Evolutionary conservation across 1,284 basidiomycete genomes (phyloP), one percentile per base, ranked within the genome.

Genomic region (Puccinia sorghi): DNA sequence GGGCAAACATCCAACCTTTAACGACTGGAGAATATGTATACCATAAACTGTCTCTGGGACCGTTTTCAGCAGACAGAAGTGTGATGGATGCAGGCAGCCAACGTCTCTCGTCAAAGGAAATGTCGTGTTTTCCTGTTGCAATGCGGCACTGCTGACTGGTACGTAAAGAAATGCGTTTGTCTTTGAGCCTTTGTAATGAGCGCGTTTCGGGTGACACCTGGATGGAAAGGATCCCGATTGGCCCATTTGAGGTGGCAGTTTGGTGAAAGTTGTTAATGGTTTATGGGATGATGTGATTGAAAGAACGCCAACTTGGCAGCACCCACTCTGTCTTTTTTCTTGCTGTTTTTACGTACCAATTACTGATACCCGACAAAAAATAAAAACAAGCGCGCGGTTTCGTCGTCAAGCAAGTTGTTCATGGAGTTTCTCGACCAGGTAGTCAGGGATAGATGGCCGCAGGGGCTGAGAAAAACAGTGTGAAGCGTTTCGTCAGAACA

Each of bases 1-100:
- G 41, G 41, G 22, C 61, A 64, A 64, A 64, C 61, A 64, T 64
- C 61, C 61, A 64, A 39, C n/a, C 61, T 64, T 64, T 27, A 22
- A 46, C 61, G 61, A 64, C 61, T 43, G 41, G 46, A 46, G n/a
- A 64, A 22, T 37, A 15, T 25, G 41, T 61, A 32, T 32, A 64
- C 39, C 43, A 46, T 39, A 46, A 64, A 39, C 41, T 46, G 61
- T 9, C 39, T 41, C 61, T 64, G 61, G 41, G 41, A 64, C 61
- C 41, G 25, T 13, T 15, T 6, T 2, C 32, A 22, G 61, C 41
- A 25, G 41, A 64, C 41, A n/a, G 61, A 46, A 46, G n/a, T 39
- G 22, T n/a, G 39, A 39, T 43, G 39, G 46, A 4, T 22, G 20
- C n/a, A 46, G n/a, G 9, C 20, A 2, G 37, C 6, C 25, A 46